A percentile compares a stretch with the other conserved stretches of the same genome.
phyloP scores from a whole-genome alignment of 2,329 filamentous ascomycete species.

The Beauveria sp. region DNA sequence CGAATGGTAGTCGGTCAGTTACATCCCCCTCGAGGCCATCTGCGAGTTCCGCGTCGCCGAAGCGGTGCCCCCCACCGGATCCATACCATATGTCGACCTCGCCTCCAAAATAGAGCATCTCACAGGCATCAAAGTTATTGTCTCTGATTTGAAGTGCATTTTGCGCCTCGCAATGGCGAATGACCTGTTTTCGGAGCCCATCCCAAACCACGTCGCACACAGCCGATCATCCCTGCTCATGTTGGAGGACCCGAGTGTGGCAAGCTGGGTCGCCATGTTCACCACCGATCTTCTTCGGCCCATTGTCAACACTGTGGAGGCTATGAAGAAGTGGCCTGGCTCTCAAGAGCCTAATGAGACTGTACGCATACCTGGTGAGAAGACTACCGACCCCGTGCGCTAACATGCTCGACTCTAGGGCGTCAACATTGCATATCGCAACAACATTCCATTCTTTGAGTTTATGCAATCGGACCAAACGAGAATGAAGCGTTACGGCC shows the following conservation, averaged over 20 bases:
- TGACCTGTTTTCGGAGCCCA: slow-evolving; percentile 31
- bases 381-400: neutral
- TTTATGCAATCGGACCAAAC: slow-evolving; percentile 20
- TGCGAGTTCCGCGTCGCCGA: slow-evolving; percentile 24
- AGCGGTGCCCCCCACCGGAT: slow-evolving; percentile 20
- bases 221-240: slow-evolving; percentile 26
- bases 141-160: slow-evolving; percentile 25
- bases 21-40: slow-evolving; percentile 23
- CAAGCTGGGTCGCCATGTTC: slow-evolving; percentile 25
- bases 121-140: slow-evolving; percentile 28
- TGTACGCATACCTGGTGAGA: slow-evolving; percentile 2
- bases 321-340: slow-evolving; percentile 28
- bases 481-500: slow-evolving; percentile 22
- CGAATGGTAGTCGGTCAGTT: slow-evolving; percentile 18
- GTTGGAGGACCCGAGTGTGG: slow-evolving; percentile 19
- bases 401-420: slow-evolving; percentile 9
- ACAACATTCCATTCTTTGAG: slow-evolving; percentile 20
- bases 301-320: slow-evolving; percentile 23
- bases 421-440: slow-evolving; percentile 21
- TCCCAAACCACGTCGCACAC: slow-evolving; percentile 30
- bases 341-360: slow-evolving; percentile 29
- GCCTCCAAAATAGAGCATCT: slow-evolving; percentile 24
- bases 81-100: slow-evolving; percentile 22
- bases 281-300: slow-evolving; percentile 24
- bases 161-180: slow-evolving; percentile 32